Percentiles rank a stretch among this genome's conserved stretches.
Conservation (phyloP, 176 grass and related monocot genomes). For the Sorghum bicolor region DNA sequence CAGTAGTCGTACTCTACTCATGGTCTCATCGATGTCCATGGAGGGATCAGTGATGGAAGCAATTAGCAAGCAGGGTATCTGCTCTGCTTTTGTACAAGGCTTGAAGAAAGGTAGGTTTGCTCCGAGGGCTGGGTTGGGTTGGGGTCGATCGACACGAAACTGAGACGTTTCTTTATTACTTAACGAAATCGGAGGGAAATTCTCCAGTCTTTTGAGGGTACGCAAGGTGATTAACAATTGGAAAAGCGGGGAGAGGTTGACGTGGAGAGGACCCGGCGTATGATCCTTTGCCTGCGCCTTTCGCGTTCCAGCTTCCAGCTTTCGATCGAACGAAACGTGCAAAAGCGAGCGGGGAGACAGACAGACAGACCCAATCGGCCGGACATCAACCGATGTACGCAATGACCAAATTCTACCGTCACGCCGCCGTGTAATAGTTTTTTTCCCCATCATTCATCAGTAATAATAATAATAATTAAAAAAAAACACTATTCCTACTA, state of each 20-base stretch:
- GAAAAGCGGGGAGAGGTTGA: not conserved
- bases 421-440: not conserved
- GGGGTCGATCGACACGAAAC: not conserved
- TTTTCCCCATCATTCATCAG: not conserved
- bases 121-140: not conserved
- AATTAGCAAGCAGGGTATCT: not conserved
- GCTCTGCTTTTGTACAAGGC: not conserved
- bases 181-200: not conserved
- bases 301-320: not conserved
- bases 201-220: not conserved
- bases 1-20: not conserved
- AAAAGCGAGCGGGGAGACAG: not conserved
- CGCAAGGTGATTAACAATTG: not conserved
- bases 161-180: not conserved
- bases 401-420: not conserved
- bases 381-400: not conserved
- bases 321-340: not conserved
- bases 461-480: too few species aligned
- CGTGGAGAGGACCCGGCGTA: not conserved
- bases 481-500: not conserved
- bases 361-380: not conserved
- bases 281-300: not conserved
- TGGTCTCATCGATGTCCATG: not conserved
- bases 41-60: not conserved
- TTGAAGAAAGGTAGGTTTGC: not conserved